These are phyloP conservation scores for Hydnum rufescens DNA, from an alignment of 768 basidiomycete genomes.

Conservation along the genomic window DNA sequence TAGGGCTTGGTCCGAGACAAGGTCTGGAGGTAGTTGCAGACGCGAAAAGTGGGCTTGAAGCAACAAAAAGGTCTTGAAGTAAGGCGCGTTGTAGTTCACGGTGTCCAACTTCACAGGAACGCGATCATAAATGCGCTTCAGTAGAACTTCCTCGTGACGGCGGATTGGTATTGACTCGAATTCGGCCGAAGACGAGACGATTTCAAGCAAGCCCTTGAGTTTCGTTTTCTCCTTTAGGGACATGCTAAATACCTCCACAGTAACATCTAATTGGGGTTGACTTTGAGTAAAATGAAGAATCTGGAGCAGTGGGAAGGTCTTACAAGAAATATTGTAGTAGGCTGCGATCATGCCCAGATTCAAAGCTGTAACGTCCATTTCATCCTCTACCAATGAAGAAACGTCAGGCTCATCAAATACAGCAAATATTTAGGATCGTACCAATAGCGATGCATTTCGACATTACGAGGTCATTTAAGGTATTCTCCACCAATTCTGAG, in stretches of 20 bases:
- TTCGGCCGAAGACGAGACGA: conserved; percentile 90
- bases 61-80: conserved; percentile 96
- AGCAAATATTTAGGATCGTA: conserved; percentile 16
- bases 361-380: conserved; percentile 79
- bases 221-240: conserved; percentile 94
- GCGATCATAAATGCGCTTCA: conserved; percentile 84
- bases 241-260: conserved; percentile 89
- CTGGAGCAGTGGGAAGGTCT: conserved; percentile 16
- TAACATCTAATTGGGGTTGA: conserved; percentile 58
- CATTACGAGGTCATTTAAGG: conserved; percentile 73
- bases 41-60: conserved; percentile 95
- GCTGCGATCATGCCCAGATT: conserved; percentile 99
- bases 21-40: conserved; percentile 76
- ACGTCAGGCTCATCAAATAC: neutral
- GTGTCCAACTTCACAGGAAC: conserved; percentile 77
- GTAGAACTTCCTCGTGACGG: conserved; percentile 69
- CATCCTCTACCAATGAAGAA: conserved; percentile 38
- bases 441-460: conserved; percentile 91
- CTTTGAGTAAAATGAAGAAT: conserved; percentile 11
- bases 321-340: conserved; percentile 84
- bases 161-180: conserved; percentile 92
- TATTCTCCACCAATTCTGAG: conserved; percentile 89
- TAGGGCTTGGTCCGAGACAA: conserved; percentile 74
- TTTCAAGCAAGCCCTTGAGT: conserved; percentile 88
- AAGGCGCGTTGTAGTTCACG: conserved; percentile 77